Evolutionary conservation across 192 early-diverging fungal genomes (phyloP), one percentile per base, ranked within the genome.

Genomic region (Entrophospora sp.): DNA sequence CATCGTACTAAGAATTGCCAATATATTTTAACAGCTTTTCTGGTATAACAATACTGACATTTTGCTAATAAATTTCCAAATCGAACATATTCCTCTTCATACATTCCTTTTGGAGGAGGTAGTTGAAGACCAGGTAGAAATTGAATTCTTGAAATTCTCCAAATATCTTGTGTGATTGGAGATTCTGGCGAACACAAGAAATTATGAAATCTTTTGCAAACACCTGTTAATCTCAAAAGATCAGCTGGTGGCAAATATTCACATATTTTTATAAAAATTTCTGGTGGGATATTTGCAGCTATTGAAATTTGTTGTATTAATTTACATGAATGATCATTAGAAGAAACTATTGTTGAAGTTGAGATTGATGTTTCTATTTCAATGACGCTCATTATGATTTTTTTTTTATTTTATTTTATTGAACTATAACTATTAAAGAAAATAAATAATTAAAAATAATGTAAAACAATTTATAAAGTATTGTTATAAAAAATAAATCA

Each of bases 241-340:
- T 65, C 64, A 22, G 20, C 13, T 27, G 64, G 64, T n/a, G 64
- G 49, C n/a, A 66, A 13, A 34, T 66, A 24, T 28, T 66, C 46
- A 55, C 64, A 66, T 53, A 66, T 66, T 32, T 55, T 43, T 20
- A 53, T 55, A 24, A 66, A 66, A 42, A 66, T 66, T 31, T 66
- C 64, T 31, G 64, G 64, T 18, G 64, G 48, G 37, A 66, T 66
- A 13, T 42, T 46, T 35, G 48, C 35, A 18, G 44, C 44, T 18
- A 57, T 36, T 22, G 55, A 18, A 18, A 36, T 16, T 8, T 57
- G 18, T n/a, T n/a, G n/a, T n/a, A n/a, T n/a, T n/a, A n/a, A n/a
- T n/a, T n/a, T n/a, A n/a, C n/a, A n/a, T n/a, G n/a, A n/a, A n/a
- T n/a, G n/a, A n/a, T n/a, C n/a, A n/a, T n/a, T n/a, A n/a, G n/a